Evolutionary conservation across 2,329 filamentous ascomycete species (phyloP), one percentile per base, ranked within the genome.

Genomic region (Bretziella fagacearum): DNA sequence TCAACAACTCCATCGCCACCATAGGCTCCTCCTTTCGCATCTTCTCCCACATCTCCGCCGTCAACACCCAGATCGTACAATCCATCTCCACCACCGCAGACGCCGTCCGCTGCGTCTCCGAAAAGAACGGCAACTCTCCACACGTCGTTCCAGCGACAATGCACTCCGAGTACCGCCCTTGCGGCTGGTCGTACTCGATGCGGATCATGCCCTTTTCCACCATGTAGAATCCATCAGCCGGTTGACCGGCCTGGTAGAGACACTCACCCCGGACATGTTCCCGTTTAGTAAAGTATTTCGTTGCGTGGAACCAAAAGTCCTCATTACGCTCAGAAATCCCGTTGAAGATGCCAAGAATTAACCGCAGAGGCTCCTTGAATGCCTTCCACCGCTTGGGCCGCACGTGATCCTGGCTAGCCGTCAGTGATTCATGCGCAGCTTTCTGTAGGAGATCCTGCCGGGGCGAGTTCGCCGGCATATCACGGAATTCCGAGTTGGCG

Each of bases 341-440:
- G 58, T 91, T 81, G 64, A 98, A 96, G n/a, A 91, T 84, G 59
- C 95, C 89, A 20, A 98, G 71, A 61, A 98, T 84, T 40, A 98
- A 75, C 1, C 84, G 82, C 6, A 96, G 73, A 0, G 91, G 91
- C 58, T 95, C 86, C 54, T 83, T 84, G 60, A 95, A 93, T 54
- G 78, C 77, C 56, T 81, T 78, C 82, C 87, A 96, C 57, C 78
- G 81, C 52, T 81, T 76, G 26, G 74, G 67, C 52, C 81, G 81
- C 6, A 47, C 44, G 18, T 50, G 48, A 44, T 70, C 76, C 46
- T 96, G 67, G 1, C 84, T 83, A 47, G 77, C 77, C 3, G 44
- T 40, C 26, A 50, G 37, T 5, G 48, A 50, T n/a, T 44, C 39
- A 11, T 74, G 77, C 1, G 89, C 91, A 1, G 84, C 86, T 55